A percentile compares a stretch with the other conserved stretches of the same genome.
Conservation (phyloP, 2,329 filamentous ascomycete genomes). For the Fusarium sp. region DNA sequence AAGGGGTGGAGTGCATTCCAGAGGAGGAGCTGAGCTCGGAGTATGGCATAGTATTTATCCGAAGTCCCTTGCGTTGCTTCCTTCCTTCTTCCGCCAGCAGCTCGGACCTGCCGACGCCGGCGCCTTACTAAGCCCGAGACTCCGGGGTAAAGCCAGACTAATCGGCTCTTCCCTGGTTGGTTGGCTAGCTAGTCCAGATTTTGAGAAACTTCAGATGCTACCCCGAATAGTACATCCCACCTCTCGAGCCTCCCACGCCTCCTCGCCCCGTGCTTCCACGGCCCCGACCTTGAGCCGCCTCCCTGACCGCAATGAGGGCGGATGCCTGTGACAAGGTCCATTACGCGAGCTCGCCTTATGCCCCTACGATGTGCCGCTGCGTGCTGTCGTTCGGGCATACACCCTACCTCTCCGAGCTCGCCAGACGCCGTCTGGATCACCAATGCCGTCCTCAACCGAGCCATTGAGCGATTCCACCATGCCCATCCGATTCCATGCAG, state of each 20-base stretch:
- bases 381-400: slow-evolving; percentile 42
- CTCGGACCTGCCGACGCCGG: neutral
- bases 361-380: slow-evolving; percentile 44
- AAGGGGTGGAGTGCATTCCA: neutral
- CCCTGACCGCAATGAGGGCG: slow-evolving; percentile 16
- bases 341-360: slow-evolving; percentile 41
- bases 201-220: slow-evolving; percentile 9
- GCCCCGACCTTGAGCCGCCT: slow-evolving; percentile 1
- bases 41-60: neutral
- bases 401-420: slow-evolving; percentile 23
- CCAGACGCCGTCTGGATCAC: slow-evolving; percentile 48
- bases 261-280: neutral
- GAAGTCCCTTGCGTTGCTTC: neutral
- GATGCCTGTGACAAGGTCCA: slow-evolving; percentile 1
- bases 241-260: neutral
- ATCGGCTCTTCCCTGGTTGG: slow-evolving; percentile 24
- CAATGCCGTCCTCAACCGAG: slow-evolving; percentile 48
- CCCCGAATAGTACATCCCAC: neutral
- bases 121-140: neutral
- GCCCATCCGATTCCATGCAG: slow-evolving; percentile 38
- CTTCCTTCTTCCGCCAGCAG: neutral
- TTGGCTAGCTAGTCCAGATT: slow-evolving; percentile 11
- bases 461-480: slow-evolving; percentile 48
- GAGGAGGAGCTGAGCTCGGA: neutral
- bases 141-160: slow-evolving; percentile 20